phyloP scores from a whole-genome alignment of 225 moss, liverwort and hornwort species.

The Anthoceros angustus region DNA sequence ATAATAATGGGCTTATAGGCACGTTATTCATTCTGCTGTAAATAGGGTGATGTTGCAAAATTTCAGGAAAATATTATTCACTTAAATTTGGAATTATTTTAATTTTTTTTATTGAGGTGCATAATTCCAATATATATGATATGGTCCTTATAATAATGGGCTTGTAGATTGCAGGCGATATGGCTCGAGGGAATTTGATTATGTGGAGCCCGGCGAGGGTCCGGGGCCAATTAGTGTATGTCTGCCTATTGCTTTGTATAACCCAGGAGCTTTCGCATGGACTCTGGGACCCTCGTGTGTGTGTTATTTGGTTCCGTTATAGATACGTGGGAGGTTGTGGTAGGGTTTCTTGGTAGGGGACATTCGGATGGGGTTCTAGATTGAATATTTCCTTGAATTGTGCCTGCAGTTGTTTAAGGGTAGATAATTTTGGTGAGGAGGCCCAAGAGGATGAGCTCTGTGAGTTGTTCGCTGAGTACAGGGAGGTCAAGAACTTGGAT shows the following conservation, averaged over 20 bases:
- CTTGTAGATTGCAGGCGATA: too few species aligned
- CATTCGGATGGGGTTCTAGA: background rate
- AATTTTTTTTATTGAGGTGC: too few species aligned
- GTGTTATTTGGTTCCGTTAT: background rate
- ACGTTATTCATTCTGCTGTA: too few species aligned
- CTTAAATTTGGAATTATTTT: too few species aligned
- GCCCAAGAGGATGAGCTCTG: slow-evolving; percentile 94
- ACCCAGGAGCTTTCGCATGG: background rate
- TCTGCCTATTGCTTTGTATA: too few species aligned
- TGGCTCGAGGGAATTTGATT: slow-evolving; percentile 74
- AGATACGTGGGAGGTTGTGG: background rate
- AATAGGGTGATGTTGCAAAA: too few species aligned
- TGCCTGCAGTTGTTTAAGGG: slow-evolving; percentile 69
- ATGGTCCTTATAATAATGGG: too few species aligned
- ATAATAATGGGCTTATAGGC: too few species aligned
- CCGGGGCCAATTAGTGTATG: slow-evolving; percentile 98
- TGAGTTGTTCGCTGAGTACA: slow-evolving; percentile 78
- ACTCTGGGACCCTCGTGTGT: slow-evolving; percentile 12
- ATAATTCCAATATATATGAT: too few species aligned
- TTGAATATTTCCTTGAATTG: slow-evolving; percentile 17
- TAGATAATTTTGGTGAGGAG: slow-evolving; percentile 98
- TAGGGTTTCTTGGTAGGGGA: background rate
- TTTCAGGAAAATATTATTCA: too few species aligned
- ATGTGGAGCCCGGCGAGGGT: slow-evolving; percentile 78
- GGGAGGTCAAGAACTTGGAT: slow-evolving; percentile 62